Evolutionary conservation across 768 basidiomycete species (phyloP), one percentile per base, ranked within the genome.

Genomic region (Mycena rosella): DNA sequence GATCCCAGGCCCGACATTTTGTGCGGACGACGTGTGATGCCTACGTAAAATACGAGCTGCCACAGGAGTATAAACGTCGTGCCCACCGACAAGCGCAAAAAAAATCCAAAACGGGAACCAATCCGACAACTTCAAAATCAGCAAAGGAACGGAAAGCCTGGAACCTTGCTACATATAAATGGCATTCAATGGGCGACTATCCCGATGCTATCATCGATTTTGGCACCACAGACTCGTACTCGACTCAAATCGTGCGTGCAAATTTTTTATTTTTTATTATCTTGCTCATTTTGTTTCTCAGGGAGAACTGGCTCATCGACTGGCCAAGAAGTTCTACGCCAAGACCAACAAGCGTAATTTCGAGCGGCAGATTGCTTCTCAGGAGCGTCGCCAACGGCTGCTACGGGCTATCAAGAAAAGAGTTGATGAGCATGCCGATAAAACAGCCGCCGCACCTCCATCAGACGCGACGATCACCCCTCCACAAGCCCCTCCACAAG

Each of bases 261-360:
- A 5, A 34, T 34, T 34, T 34, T 34, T 5, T 17, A 4, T 15
- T n/a, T n/a, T n/a, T n/a, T 15, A 42, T 14, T 53, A 53, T 7
- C 27, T 7, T 36, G 22, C 14, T 26, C n/a, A 48, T n/a, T 49
- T 13, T 38, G 32, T 34, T 11, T 11, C 9, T 44, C 51, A 81
- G 79, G 75, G 78, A 0, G 79, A 83, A 56, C 72, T 74, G 0
- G 72, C 80, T 54, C 82, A 82, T 55, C 63, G 62, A 0, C 58
- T 54, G 0, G 71, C 76, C 17, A 82, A 83, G 65, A 49, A 51
- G 0, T 74, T 76, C 38, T 82, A 78, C 30, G 34, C 64, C 1
- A 47, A 65, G 0, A 76, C 74, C 0, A 78, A 76, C 63, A 79
- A 79, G 54, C 74, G 67, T n/a, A 45, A 72, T 1, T 62, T 63